Percentiles rank a stretch among this genome's conserved stretches.
These are phyloP conservation scores for Termitomyces sp. DNA, from an alignment of 768 basidiomycete genomes.

Conservation along the genomic window DNA sequence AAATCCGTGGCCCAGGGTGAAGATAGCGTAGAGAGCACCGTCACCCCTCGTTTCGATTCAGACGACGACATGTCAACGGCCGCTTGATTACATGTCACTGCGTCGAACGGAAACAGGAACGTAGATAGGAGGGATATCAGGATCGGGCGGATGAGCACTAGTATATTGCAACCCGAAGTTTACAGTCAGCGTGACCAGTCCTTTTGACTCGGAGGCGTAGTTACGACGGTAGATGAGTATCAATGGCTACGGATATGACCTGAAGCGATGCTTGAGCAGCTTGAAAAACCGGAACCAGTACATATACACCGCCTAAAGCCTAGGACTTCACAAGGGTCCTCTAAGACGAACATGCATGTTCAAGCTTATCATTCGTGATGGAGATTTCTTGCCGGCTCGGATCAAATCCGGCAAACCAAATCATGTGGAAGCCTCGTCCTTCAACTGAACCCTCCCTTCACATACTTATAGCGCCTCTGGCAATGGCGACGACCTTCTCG, in stretches of 20 bases:
- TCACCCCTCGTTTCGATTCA: background rate
- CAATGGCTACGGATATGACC: background rate
- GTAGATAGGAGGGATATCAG: background rate
- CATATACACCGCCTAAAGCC: background rate
- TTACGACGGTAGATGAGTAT: background rate
- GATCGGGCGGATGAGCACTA: background rate
- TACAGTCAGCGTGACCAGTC: background rate
- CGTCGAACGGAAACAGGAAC: background rate
- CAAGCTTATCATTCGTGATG: background rate
- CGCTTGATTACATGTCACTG: background rate
- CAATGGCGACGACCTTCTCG: slow-evolving; percentile 38
- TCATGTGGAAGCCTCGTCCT: background rate
- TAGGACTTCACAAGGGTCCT: background rate
- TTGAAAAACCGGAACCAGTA: background rate
- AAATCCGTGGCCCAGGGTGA: background rate
- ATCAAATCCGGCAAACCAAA: background rate
- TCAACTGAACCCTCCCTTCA: background rate
- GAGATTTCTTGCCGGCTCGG: background rate
- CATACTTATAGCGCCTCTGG: background rate
- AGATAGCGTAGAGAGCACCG: background rate
- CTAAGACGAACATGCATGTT: background rate
- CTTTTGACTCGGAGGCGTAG: background rate
- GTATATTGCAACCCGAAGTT: no score
- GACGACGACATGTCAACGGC: background rate
- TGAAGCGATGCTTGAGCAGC: background rate